phyloP scores from a whole-genome alignment of 768 basidiomycete species.

The Guyanaporus albipodus region DNA sequence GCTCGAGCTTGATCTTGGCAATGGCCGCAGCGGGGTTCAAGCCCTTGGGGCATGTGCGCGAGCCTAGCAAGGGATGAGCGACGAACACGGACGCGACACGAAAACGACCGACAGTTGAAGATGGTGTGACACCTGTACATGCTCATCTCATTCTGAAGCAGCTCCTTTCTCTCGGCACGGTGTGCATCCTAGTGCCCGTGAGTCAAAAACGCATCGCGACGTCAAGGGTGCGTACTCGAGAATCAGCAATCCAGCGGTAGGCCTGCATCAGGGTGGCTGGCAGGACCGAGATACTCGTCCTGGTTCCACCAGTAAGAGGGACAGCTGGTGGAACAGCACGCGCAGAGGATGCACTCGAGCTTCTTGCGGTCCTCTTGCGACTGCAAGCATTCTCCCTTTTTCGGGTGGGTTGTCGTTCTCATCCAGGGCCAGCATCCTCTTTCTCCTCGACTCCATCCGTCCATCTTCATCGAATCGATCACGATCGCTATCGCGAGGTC shows the following conservation, averaged over 20 bases:
- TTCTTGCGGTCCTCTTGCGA: slow-evolving; percentile 90
- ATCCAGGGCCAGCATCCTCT: too few relatives aligned
- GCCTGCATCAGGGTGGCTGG: slow-evolving; percentile 96
- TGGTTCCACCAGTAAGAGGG: slow-evolving; percentile 99
- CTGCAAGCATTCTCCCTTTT: slow-evolving; percentile 83
- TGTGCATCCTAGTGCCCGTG: slow-evolving; percentile 66
- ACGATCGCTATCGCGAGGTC: too few relatives aligned
- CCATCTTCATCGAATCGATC: too few relatives aligned
- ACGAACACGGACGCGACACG: neutral
- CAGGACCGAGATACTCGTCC: slow-evolving; percentile 96
- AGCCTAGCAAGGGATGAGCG: too few relatives aligned
- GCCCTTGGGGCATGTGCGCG: too few relatives aligned
- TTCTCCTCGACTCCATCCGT: too few relatives aligned
- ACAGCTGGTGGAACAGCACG: slow-evolving; percentile 97
- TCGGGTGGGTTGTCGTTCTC: slow-evolving; percentile 90
- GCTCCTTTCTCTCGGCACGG: slow-evolving; percentile 78
- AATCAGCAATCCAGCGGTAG: slow-evolving; percentile 98
- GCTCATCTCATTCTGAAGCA: slow-evolving; percentile 93
- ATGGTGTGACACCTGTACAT: too few relatives aligned
- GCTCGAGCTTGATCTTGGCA: too few relatives aligned
- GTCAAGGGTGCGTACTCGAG: slow-evolving; percentile 54
- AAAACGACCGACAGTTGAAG: too few relatives aligned
- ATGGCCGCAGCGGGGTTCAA: too few relatives aligned
- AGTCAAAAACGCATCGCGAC: neutral
- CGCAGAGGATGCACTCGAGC: slow-evolving; percentile 94